Evolutionary conservation across 192 early-diverging fungal genomes (phyloP), one percentile per base, ranked within the genome.

Genomic region (Coemansia pectinata): DNA sequence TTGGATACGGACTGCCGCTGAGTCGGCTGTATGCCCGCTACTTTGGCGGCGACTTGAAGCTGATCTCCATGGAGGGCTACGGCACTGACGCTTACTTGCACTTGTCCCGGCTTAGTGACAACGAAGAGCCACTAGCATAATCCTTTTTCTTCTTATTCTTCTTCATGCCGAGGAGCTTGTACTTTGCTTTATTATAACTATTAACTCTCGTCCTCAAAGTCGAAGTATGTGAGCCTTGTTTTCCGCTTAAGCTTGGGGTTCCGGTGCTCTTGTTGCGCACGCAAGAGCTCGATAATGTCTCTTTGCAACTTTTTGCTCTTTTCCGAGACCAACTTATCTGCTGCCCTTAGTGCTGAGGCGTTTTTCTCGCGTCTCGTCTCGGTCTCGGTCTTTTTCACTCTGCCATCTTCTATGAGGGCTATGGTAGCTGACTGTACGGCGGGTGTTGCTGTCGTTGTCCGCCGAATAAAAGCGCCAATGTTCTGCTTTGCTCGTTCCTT

Each of bases 71-170:
- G 95, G 96, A 96, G 80, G 95, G 95, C 71, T 91, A 88, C 67
- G 92, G 96, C 55, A 98, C 96, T 48, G 96, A 98, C 81, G 96
- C 94, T 4, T 98, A 98, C 75, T 77, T 98, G 53, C 96, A 98
- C 75, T 85, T 98, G 42, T 94, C 91, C 61, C 85, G 95, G 21
- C 87, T 96, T 57, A 92, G 91, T 52, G 91, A 96, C 81, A 91
- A 90, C 77, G 93, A 94, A 62, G 96, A 98, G 79, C 94, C 96
- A 0, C 79, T 92, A 36, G 86, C 86, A 36, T 91, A 85, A 53
- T 23, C 31, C 48, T n/a, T 62, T 36, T 36, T 41, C 38, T 55
- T 3, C 10, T 69, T 63, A 39, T 34, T 27, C 31, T 40, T 39
- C 33, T 52, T 45, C 42, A 17, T 17, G 14, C 5, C 7, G 19